Evolutionary conservation across 306 rosid species (phyloP).

Genomic region (Vigna trinervia): DNA sequence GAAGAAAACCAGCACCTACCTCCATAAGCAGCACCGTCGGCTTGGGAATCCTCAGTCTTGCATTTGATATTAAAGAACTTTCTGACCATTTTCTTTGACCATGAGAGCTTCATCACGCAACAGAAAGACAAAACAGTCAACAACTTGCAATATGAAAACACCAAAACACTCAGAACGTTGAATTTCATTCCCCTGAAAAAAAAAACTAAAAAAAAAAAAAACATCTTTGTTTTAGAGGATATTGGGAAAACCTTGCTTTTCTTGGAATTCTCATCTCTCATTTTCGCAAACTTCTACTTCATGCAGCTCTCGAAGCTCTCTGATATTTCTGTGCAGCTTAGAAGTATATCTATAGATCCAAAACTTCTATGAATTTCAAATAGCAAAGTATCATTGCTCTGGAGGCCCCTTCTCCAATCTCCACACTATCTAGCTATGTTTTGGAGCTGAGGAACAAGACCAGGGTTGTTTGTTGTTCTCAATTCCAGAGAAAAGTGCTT

Average conservation of each 20-base stretch:
- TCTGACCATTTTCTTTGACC: conserved; percentile 99
- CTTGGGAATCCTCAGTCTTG: conserved; percentile 78
- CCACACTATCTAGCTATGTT: conserved; percentile 40
- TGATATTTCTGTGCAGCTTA: conserved; percentile 42
- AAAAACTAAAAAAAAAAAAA: not conserved
- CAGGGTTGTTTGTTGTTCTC: conserved; percentile 38
- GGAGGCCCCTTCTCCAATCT: conserved; percentile 44
- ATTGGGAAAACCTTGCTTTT: conserved; percentile 82
- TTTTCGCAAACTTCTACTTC: conserved; percentile 72
- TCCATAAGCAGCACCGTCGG: conserved; percentile 72
- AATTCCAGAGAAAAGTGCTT: not conserved
- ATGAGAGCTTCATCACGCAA: conserved; percentile 85
- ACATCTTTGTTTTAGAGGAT: conserved; percentile 26
- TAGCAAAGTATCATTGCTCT: conserved; percentile 39
- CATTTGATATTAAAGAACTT: conserved; percentile 95
- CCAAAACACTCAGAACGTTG: conserved; percentile 40
- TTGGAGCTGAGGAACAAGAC: conserved; percentile 40
- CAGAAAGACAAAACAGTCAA: conserved; percentile 56
- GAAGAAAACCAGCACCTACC: conserved; percentile 60
- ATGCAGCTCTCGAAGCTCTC: conserved; percentile 56
- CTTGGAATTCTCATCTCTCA: conserved; percentile 91
- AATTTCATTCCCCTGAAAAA: conserved; percentile 38
- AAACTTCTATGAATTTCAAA: conserved; percentile 43
- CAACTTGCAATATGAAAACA: conserved; percentile 37
- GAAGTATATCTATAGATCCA: conserved; percentile 39